phyloP scores from a whole-genome alignment of 129 eudicot species.

The Scalesia atractyloides region DNA sequence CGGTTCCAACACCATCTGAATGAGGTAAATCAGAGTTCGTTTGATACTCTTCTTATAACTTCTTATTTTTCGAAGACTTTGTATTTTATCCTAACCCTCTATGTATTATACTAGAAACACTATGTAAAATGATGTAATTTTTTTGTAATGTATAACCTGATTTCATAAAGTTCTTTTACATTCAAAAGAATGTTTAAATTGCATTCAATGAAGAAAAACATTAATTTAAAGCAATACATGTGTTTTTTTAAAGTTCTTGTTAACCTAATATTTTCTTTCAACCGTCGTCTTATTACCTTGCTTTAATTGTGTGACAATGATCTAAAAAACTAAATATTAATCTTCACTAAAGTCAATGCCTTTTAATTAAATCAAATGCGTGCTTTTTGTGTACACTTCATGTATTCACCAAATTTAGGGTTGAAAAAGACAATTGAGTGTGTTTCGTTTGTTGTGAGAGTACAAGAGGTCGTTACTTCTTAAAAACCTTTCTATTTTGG shows the following conservation, averaged over 20 bases:
- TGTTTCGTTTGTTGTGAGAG: slow-evolving; percentile 7
- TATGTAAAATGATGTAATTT: too few relatives aligned
- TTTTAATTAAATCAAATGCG: background rate
- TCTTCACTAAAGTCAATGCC: background rate
- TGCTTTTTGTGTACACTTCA: background rate
- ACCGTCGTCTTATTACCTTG: background rate
- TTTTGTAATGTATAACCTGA: too few relatives aligned
- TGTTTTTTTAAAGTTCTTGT: background rate
- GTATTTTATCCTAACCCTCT: too few relatives aligned
- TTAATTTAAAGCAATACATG: background rate
- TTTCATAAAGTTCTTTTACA: too few relatives aligned
- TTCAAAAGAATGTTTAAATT: background rate
- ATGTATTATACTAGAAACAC: too few relatives aligned
- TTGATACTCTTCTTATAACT: too few relatives aligned
- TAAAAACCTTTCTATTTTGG: slow-evolving; percentile 17
- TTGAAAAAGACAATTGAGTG: background rate
- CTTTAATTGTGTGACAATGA: too few relatives aligned
- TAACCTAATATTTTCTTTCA: background rate
- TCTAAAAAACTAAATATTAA: background rate
- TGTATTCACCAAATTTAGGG: slow-evolving; percentile 12
- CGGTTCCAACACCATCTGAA: too few relatives aligned
- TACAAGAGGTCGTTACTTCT: slow-evolving; percentile 18
- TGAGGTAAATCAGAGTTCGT: too few relatives aligned
- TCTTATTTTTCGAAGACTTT: too few relatives aligned
- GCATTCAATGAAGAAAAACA: background rate